Conservation (phyloP, 805 yeast species). For the Barnettozyma pratensis region DNA sequence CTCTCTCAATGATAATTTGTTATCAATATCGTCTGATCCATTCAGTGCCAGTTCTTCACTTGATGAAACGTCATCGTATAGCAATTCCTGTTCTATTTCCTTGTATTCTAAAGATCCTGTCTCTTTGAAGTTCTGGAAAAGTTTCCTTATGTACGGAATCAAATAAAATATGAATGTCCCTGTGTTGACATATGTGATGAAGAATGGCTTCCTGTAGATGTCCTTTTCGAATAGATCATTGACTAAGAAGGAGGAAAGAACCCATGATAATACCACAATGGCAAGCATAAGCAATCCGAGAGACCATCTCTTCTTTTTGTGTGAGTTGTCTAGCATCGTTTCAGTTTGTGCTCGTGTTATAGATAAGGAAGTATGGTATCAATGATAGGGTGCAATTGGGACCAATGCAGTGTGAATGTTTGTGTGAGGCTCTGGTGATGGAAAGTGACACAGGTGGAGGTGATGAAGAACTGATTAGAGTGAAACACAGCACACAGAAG, state of each 20-base stretch:
- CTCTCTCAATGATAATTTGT: conserved; percentile 42
- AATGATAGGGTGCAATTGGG: too few species aligned
- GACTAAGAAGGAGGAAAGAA: conserved; percentile 78
- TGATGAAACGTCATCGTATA: conserved; percentile 11
- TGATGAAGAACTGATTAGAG: too few species aligned
- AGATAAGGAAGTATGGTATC: neutral
- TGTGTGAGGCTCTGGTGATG: neutral
- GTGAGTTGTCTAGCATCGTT: conserved; percentile 2
- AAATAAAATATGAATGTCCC: conserved; percentile 77
- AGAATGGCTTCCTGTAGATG: conserved; percentile 80
- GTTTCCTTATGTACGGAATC: conserved; percentile 44
- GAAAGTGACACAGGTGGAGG: neutral
- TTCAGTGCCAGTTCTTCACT: conserved; percentile 27
- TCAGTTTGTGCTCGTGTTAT: neutral
- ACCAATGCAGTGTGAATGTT: neutral
- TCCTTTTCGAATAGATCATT: conserved; percentile 68
- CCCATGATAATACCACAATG: conserved; percentile 86
- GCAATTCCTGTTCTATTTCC: conserved; percentile 20
- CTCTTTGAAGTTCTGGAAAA: conserved; percentile 22
- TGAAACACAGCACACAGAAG: too few species aligned
- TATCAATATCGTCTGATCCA: conserved; percentile 15
- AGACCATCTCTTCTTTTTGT: conserved; percentile 47
- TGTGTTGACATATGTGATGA: conserved; percentile 89
- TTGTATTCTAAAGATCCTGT: conserved; percentile 25
- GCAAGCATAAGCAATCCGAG: conserved; percentile 70